phyloP scores from a whole-genome alignment of 1,284 basidiomycete genomes.

The Agaricales sp. region DNA sequence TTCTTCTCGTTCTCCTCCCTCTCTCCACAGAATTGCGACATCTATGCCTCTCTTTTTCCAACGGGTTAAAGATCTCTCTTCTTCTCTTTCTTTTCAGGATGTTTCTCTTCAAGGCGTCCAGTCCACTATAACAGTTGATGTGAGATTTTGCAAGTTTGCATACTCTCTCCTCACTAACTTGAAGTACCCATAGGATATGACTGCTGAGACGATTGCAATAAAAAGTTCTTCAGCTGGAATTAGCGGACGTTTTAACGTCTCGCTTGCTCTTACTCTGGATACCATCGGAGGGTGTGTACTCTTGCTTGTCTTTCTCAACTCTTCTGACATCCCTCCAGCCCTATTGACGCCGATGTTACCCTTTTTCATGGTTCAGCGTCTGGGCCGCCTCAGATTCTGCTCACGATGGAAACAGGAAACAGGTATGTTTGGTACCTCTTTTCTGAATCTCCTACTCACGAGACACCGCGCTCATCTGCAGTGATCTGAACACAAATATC shows the following conservation, averaged over 20 bases:
- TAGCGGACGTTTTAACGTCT: neutral
- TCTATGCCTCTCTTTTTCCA: neutral
- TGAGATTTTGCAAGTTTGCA: neutral
- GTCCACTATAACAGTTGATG: neutral
- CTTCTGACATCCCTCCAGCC: too few relatives aligned
- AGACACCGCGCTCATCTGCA: too few relatives aligned
- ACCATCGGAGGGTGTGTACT: neutral
- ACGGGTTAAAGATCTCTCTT: neutral
- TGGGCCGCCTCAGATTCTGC: neutral
- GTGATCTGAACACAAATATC: too few relatives aligned
- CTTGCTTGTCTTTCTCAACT: too few relatives aligned
- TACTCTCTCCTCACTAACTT: neutral
- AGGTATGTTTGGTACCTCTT: neutral
- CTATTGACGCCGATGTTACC: neutral
- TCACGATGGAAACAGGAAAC: neutral
- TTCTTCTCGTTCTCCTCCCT: neutral
- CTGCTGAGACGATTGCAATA: neutral
- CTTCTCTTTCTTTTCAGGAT: neutral
- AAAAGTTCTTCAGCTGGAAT: neutral
- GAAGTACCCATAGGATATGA: neutral
- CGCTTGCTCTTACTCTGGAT: neutral
- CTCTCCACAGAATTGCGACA: neutral
- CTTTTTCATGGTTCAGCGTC: neutral
- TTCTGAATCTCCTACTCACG: too few relatives aligned
- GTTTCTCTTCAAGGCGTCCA: neutral